Evolutionary conservation across 2,329 filamentous ascomycete species (phyloP).

Genomic region (Sclerotiophoma versabilis): DNA sequence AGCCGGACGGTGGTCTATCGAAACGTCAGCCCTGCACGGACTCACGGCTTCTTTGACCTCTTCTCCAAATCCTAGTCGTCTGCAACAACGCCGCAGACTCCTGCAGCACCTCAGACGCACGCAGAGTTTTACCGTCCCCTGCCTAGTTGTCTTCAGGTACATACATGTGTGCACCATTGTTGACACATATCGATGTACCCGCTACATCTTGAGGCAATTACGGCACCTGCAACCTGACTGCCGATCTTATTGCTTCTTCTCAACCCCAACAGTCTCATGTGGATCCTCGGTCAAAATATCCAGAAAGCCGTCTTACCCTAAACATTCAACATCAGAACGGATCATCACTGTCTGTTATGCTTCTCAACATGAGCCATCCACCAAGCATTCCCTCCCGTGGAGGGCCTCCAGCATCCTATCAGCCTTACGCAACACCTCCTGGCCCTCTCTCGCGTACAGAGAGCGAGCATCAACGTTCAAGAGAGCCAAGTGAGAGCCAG

Average conservation of each 20-base stretch:
- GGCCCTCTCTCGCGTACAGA: constrained; percentile 39
- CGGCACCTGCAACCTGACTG: constrained; percentile 34
- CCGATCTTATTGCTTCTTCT: constrained; percentile 29
- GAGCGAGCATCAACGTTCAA: constrained; percentile 34
- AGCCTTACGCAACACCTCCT: constrained; percentile 36
- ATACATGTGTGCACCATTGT: constrained; percentile 42
- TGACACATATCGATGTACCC: constrained; percentile 42
- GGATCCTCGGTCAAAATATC: constrained; percentile 40
- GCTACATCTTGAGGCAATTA: constrained; percentile 39
- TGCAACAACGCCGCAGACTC: constrained; percentile 44
- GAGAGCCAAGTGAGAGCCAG: constrained; percentile 35
- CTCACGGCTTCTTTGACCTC: constrained; percentile 45
- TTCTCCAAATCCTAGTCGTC: constrained; percentile 42
- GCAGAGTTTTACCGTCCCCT: constrained; percentile 41
- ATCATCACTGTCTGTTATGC: constrained; percentile 34
- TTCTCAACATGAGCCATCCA: constrained; percentile 81
- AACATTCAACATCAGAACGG: neutral
- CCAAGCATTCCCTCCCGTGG: constrained; percentile 84
- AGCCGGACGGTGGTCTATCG: constrained; percentile 42
- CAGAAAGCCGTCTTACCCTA: constrained; percentile 39
- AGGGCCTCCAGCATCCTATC: constrained; percentile 39
- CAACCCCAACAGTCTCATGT: constrained; percentile 38
- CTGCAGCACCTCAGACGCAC: constrained; percentile 45
- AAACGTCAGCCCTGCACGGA: constrained; percentile 51
- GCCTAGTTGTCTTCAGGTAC: constrained; percentile 35